phyloP scores from a whole-genome alignment of 1,284 basidiomycete species.

The Schizophyllum commune region DNA sequence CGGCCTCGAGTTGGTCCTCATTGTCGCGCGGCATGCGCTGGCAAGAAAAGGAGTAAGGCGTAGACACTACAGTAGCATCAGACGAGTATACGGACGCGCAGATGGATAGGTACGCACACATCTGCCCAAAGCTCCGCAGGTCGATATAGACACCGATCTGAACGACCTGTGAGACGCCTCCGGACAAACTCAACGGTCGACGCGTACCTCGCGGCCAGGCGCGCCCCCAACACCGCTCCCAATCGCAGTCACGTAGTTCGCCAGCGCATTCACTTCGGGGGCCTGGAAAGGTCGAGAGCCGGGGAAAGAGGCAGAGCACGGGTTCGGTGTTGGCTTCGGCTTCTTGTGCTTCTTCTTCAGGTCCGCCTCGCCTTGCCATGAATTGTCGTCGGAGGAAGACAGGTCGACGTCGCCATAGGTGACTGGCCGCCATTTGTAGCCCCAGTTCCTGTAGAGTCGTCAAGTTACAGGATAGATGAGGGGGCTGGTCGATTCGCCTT shows the following conservation, averaged over 20 bases:
- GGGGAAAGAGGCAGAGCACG: constrained; percentile 70
- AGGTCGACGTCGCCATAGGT: constrained; percentile 19
- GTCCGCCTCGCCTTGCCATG: not conserved
- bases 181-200: no score
- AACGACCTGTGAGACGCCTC: no score
- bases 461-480: not conserved
- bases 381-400: constrained; percentile 3
- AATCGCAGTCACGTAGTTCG: constrained; percentile 56
- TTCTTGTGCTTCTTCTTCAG: constrained; percentile 17
- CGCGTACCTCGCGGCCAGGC: constrained; percentile 18
- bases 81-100: not conserved
- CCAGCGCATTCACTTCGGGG: constrained; percentile 69
- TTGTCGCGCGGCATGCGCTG: constrained; percentile 62
- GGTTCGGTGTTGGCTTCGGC: constrained; percentile 30
- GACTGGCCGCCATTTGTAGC: constrained; percentile 52
- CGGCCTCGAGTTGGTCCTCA: constrained; percentile 78
- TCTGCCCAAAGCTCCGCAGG: constrained; percentile 78
- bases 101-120: constrained; percentile 42
- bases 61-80: constrained; percentile 36
- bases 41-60: constrained; percentile 74
- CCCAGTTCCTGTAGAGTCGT: constrained; percentile 52
- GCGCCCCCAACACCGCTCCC: constrained; percentile 10
- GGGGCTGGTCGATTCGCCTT: constrained; percentile 3
- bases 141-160: constrained; percentile 60
- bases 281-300: constrained; percentile 69